Evolutionary conservation across 495 filamentous ascomycete genomes (phyloP).

Genomic region (Lophiostoma macrostomum): DNA sequence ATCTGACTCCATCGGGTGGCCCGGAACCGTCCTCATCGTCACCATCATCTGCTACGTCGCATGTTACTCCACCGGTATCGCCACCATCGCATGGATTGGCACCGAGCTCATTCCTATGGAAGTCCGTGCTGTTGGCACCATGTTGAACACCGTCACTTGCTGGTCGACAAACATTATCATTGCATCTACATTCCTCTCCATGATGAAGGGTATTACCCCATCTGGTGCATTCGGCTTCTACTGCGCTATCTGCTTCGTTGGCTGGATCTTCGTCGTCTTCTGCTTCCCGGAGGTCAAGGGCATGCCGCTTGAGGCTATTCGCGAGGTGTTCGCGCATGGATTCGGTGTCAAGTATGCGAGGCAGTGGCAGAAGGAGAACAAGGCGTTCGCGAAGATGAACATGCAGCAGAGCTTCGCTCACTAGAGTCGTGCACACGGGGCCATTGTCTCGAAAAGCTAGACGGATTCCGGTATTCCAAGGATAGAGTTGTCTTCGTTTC

Average conservation of each 20-base stretch:
- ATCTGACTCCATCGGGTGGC: slow-evolving; percentile 37
- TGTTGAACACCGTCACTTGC: slow-evolving; percentile 50
- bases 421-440: too few species aligned
- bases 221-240: slow-evolving; percentile 55
- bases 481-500: too few species aligned
- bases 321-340: slow-evolving; percentile 49
- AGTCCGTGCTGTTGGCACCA: slow-evolving; percentile 52
- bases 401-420: slow-evolving; percentile 11
- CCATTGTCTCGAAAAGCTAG: too few species aligned
- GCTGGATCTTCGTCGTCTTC: slow-evolving; percentile 49
- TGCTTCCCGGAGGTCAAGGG: slow-evolving; percentile 53
- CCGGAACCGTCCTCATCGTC: slow-evolving; percentile 46
- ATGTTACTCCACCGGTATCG: slow-evolving; percentile 48
- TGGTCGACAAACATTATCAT: slow-evolving; percentile 55
- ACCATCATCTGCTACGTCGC: slow-evolving; percentile 50
- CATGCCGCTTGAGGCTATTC: slow-evolving; percentile 50
- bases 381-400: slow-evolving; percentile 20
- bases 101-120: slow-evolving; percentile 55
- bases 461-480: too few species aligned
- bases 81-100: slow-evolving; percentile 52
- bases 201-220: slow-evolving; percentile 50
- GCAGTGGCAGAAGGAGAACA: slow-evolving; percentile 40
- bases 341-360: slow-evolving; percentile 48
- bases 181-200: slow-evolving; percentile 51
- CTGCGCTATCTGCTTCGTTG: slow-evolving; percentile 48